Conservation (phyloP, 441 rosid genomes). For the Daphne laureola region DNA sequence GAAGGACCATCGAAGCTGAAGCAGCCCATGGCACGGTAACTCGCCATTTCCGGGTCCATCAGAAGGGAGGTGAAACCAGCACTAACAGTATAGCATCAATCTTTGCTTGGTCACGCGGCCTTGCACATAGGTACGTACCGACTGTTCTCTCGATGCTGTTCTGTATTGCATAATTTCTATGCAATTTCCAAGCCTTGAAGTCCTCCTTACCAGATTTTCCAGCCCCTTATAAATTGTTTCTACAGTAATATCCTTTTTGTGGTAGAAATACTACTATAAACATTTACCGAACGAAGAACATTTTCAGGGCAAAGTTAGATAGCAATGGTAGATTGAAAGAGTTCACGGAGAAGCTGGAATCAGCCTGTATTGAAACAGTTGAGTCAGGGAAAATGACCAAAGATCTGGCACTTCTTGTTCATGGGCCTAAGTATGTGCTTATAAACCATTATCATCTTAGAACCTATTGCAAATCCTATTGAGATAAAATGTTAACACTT, state of each 20-base stretch:
- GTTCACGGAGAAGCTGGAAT: slow-evolving; percentile 75
- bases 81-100: slow-evolving; percentile 96
- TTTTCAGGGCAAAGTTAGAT: slow-evolving; percentile 78
- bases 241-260: no score
- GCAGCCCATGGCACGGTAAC: slow-evolving; percentile 98
- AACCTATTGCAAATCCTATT: not conserved
- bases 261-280: no score
- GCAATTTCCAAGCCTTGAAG: no score
- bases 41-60: slow-evolving; percentile 82
- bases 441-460: not conserved
- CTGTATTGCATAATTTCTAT: no score
- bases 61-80: slow-evolving; percentile 94
- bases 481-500: not conserved
- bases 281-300: not conserved
- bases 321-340: slow-evolving; percentile 52
- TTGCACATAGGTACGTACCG: slow-evolving; percentile 60
- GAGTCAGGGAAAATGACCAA: slow-evolving; percentile 95
- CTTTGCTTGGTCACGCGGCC: slow-evolving; percentile 94
- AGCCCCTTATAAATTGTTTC: no score
- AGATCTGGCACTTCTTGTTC: slow-evolving; percentile 80
- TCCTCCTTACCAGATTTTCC: no score
- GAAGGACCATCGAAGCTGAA: slow-evolving; percentile 87
- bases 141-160: not conserved
- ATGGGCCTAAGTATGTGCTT: slow-evolving; percentile 58
- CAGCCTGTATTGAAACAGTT: slow-evolving; percentile 64